phyloP scores from a whole-genome alignment of 169 alveolate species.

The Cryptosporidium tyzzeri region DNA sequence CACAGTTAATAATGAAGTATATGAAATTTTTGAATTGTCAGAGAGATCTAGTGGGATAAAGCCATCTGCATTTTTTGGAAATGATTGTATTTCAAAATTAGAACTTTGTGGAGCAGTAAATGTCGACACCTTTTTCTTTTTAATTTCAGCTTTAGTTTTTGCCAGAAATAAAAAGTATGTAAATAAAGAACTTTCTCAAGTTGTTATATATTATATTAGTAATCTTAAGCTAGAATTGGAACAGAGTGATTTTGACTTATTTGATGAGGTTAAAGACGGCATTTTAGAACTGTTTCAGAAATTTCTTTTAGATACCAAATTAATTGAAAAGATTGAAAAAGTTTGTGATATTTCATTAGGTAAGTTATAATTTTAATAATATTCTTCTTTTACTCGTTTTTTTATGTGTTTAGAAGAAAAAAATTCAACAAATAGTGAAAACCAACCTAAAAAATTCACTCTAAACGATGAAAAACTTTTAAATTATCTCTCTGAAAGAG shows the following conservation, averaged over 20 bases:
- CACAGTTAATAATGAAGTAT: not conserved
- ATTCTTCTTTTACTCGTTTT: not conserved
- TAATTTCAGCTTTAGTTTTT: constrained; percentile 28
- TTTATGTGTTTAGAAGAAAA: not conserved
- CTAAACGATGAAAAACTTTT: constrained; percentile 49
- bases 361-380: constrained; percentile 5
- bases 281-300: not conserved
- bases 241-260: not conserved
- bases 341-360: constrained; percentile 48
- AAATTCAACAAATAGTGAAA: not conserved
- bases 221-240: constrained; percentile 17
- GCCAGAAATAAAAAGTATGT: constrained; percentile 21
- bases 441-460: not conserved
- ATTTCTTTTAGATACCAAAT: constrained; percentile 6
- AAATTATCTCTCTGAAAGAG: constrained; percentile 44
- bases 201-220: constrained; percentile 4
- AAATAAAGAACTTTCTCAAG: constrained; percentile 12
- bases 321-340: constrained; percentile 36
- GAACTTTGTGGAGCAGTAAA: constrained; percentile 32
- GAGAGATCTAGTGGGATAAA: constrained; percentile 36
- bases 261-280: not conserved
- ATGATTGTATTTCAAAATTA: constrained; percentile 50
- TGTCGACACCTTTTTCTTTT: constrained; percentile 35
- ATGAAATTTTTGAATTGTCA: constrained; percentile 32
- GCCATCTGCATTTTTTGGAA: constrained; percentile 52